Conservation (phyloP, 2,329 filamentous ascomycete species). For the Fusarium sp. region DNA sequence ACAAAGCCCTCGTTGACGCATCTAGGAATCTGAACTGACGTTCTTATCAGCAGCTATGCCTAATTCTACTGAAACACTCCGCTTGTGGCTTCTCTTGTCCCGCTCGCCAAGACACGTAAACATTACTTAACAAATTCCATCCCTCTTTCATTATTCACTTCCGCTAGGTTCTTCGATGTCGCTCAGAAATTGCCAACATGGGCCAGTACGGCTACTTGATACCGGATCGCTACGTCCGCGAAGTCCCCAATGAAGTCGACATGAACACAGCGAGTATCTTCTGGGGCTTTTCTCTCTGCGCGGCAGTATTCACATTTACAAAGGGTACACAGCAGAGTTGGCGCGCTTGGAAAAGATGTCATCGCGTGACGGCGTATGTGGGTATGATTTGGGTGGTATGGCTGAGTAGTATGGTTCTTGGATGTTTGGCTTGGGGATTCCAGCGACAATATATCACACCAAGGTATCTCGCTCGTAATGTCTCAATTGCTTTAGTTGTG, state of each 20-base stretch:
- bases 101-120: background rate
- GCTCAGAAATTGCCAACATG: background rate
- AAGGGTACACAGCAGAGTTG: constrained; percentile 30
- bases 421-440: constrained; percentile 38
- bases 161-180: background rate
- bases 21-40: background rate
- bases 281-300: constrained; percentile 41
- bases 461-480: background rate
- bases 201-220: constrained; percentile 41
- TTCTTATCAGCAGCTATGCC: background rate
- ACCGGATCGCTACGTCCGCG: constrained; percentile 39
- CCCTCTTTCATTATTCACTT: background rate
- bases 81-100: background rate
- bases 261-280: constrained; percentile 43
- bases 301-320: constrained; percentile 23
- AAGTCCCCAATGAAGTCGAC: constrained; percentile 34
- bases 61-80: background rate
- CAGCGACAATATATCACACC: constrained; percentile 42
- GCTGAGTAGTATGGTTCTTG: constrained; percentile 39
- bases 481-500: accelerated
- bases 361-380: constrained; percentile 30
- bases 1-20: background rate
- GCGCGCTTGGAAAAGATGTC: constrained; percentile 27
- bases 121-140: background rate
- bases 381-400: constrained; percentile 42